Evolutionary conservation across 441 rosid genomes (phyloP), one percentile per base, ranked within the genome.

Genomic region (Croton laevigatus): DNA sequence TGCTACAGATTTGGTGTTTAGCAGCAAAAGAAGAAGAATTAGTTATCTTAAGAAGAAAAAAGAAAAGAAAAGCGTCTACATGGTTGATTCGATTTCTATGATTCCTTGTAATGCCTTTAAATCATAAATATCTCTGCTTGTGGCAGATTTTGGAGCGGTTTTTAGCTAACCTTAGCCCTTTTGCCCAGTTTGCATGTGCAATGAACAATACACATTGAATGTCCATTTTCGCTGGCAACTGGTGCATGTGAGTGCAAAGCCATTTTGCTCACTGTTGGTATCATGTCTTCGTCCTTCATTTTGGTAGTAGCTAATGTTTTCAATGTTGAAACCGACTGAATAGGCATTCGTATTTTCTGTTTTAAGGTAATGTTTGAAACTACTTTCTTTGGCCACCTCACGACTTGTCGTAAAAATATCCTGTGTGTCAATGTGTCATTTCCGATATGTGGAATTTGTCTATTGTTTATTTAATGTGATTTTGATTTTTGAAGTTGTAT

Each of bases 181-280:
- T 6, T 60, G 64, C n/a, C 22, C 60, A 22, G 51, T 40, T 49
- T 46, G 52, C 68, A 59, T 45, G 71, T 72, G 63, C 48, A n/a
- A n/a, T 17, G 44, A n/a, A 20, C 44, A 16, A 42, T 17, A 2
- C 52, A 13, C 53, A 3, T 46, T 46, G 16, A 61, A 19, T 60
- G 51, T 9, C 1, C 44, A 54, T 23, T 45, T 19, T 16, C 37
- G 60, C 65, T 51, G 66, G 34, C 7, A 12, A 22, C 37, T 42
- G 71, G 60, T 48, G 70, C 80, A 76, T 62, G 77, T 78, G 80
- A 71, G 36, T 73, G 67, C 66, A 48, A 27, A 13, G 36, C 51
- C 57, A 22, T 49, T 73, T 65, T 46, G 59, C 55, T 48, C 44
- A 10, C 60, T n/a, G n/a, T 14, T 27, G 55, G 27, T 45, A 60